Percentiles rank a stretch among this genome's conserved stretches.
Evolutionary conservation across 2,329 filamentous ascomycete species (phyloP).

Genomic region (Calonectria leucothoes): DNA sequence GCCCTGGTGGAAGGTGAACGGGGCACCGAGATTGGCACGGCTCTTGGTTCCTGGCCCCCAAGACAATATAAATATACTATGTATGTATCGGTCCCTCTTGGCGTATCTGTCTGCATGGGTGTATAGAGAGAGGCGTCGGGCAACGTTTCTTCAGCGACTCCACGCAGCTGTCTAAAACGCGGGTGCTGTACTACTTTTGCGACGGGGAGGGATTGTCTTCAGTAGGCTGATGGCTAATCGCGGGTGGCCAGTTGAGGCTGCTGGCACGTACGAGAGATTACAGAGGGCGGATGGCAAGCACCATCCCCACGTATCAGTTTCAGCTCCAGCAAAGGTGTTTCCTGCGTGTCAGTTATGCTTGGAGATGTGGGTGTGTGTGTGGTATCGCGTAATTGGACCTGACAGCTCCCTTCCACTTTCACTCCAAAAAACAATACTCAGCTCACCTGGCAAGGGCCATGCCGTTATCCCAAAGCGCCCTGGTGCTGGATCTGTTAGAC

Average conservation of each 20-base stretch:
- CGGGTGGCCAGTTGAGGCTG: constrained; percentile 17
- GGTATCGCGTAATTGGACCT: not conserved
- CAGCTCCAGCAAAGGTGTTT: constrained; percentile 27
- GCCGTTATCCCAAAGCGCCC: not conserved
- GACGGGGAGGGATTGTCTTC: constrained; percentile 28
- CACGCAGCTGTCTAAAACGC: constrained; percentile 23
- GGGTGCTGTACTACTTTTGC: constrained; percentile 27
- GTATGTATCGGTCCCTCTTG: not conserved
- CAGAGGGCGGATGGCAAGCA: constrained; percentile 15
- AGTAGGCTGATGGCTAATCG: constrained; percentile 26
- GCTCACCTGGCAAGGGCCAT: not conserved
- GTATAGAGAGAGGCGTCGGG: not conserved
- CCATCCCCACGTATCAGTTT: constrained; percentile 28
- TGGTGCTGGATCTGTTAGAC: not conserved
- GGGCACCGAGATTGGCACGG: constrained; percentile 27
- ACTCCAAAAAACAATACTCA: not conserved
- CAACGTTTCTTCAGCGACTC: constrained; percentile 27
- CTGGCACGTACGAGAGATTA: constrained; percentile 25
- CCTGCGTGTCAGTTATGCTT: constrained; percentile 20
- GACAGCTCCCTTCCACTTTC: not conserved
- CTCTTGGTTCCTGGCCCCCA: not conserved
- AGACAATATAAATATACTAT: not conserved
- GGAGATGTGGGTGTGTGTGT: not conserved
- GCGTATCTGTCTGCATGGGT: not conserved
- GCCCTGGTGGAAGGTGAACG: not conserved